Evolutionary conservation across 257 asterid genomes (phyloP).

Genomic region (Rhazya stricta): DNA sequence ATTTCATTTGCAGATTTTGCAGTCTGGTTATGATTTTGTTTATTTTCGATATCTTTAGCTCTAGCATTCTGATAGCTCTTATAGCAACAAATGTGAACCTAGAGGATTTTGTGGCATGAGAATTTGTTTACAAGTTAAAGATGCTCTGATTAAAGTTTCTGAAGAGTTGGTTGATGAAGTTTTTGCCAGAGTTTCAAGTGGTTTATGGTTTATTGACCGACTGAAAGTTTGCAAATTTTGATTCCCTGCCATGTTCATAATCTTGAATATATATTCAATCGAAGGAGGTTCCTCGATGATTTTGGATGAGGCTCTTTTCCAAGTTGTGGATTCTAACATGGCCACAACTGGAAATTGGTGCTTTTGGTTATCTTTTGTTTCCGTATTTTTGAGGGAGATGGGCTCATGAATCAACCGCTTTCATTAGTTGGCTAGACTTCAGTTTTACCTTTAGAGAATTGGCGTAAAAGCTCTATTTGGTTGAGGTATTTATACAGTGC

Average conservation of each 20-base stretch:
- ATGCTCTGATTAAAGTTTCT: constrained; percentile 3
- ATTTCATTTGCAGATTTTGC: neutral
- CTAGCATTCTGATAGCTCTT: neutral
- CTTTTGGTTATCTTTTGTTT: neutral
- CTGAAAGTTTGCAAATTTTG: neutral
- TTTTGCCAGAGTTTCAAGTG: neutral
- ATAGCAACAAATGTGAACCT: constrained; percentile 5
- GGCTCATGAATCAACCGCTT: neutral
- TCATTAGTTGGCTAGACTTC: too few species aligned
- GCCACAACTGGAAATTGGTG: neutral
- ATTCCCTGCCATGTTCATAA: too few species aligned
- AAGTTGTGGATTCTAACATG: neutral
- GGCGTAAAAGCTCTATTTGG: too few species aligned
- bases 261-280: too few species aligned
- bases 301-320: neutral
- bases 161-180: constrained; percentile 1
- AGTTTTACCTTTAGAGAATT: too few species aligned
- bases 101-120: constrained; percentile 17
- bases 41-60: neutral
- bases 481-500: too few species aligned
- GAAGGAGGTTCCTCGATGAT: too few species aligned
- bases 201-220: neutral
- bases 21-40: neutral
- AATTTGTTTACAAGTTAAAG: constrained; percentile 6
- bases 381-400: neutral